Evolutionary conservation across 768 basidiomycete genomes (phyloP).

Genomic region (Kwoniella europaea): DNA sequence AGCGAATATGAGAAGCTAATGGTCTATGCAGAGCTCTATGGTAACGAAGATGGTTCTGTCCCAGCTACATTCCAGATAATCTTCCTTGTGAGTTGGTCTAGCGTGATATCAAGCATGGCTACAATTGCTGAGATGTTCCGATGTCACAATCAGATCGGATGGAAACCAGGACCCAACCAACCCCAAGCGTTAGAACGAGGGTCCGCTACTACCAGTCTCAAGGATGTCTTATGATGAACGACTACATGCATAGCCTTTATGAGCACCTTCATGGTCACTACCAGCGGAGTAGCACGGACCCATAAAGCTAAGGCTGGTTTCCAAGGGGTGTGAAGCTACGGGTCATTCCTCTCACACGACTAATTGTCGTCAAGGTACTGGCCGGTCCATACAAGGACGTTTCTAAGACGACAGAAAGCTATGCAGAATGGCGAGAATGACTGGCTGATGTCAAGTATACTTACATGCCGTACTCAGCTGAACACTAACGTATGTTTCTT

Average conservation of each 20-base stretch:
- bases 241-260: not conserved
- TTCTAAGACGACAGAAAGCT: not conserved
- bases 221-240: constrained; percentile 63
- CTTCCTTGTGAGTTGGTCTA: constrained; percentile 71
- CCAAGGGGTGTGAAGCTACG: not conserved
- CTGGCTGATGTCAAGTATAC: not conserved
- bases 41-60: constrained; percentile 77
- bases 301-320: not conserved
- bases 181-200: constrained; percentile 72
- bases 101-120: not conserved
- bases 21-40: constrained; percentile 74
- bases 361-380: not conserved
- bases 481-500: not conserved
- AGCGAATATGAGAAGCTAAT: not conserved
- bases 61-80: constrained; percentile 97
- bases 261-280: too few relatives aligned
- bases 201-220: constrained; percentile 67
- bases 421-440: not conserved
- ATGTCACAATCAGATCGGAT: constrained; percentile 68
- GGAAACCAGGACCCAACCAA: constrained; percentile 75
- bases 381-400: not conserved
- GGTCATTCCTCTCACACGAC: not conserved
- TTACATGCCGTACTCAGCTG: not conserved
- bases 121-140: not conserved
- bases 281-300: not conserved